Base-by-base conservation (phyloP, 2,329 filamentous ascomycete species). In the Helminthosporium solani region DNA sequence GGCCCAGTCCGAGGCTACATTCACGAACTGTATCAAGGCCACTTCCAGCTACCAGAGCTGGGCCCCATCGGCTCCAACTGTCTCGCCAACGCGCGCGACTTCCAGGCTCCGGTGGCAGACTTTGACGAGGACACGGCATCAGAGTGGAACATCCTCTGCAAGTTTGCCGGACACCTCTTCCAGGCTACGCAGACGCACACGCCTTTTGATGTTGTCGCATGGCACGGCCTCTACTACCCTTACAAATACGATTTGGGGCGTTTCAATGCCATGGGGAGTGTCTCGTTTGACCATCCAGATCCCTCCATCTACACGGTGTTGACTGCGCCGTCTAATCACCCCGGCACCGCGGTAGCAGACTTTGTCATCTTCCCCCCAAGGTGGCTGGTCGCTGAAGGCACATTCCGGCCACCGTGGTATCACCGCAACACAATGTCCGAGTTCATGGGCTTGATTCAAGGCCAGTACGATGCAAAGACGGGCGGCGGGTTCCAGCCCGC, bases 351-450 rank as follows among this genome's bases (percentile, higher is more conserved):
- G 0, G 71, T 86, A 2, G 84, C 83, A 6, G 85, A 88, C 71
- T 87, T 88, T 56, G 82, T 87, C 58, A 83, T 87, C 66, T 87
- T 88, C 71, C 84, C 84, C 8, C 84, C 85, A 1, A 78, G 85
- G 40, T 88, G 85, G 85, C 78, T 87, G 27, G 83, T 86, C 0
- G 80, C 78, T 2, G 82, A 86, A 57, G 77, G 85, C 61, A 88
- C 85, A 0, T 88, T 87, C 75, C 79, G 85, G 5, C 83, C 84
- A 19, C 85, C 86, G 0, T 88, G 84, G 77, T 88, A 85, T 72
- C 85, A 88, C 70, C 79, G 83, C 35, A 86, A 86, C 66, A 82
- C 77, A 44, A 85, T 85, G 82, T 82, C 80, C 2, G 83, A 86
- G 60, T 85, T 85, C 66, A 85, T 86, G 82, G 82, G 83, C 6